Evolutionary conservation across 2,329 filamentous ascomycete genomes (phyloP).

Genomic region (Tolypocladium album): DNA sequence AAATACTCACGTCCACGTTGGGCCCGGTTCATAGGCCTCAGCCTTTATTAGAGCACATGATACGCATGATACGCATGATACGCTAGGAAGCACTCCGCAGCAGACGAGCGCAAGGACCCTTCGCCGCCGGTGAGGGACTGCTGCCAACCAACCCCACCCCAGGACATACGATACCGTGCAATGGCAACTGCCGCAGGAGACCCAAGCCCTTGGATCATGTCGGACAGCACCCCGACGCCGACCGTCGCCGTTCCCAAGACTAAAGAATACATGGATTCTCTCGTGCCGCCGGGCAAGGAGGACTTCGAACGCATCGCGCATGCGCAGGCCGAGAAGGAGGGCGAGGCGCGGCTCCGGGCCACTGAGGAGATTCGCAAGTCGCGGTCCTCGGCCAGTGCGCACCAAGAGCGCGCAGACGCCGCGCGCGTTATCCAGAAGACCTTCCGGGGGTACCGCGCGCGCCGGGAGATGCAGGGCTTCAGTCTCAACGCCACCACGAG

Average conservation of each 20-base stretch:
- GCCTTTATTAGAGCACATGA: not conserved
- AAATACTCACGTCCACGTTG: not conserved
- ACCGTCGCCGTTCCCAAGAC: constrained; percentile 10
- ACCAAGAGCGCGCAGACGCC: constrained; percentile 26
- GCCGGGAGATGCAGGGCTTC: constrained; percentile 60
- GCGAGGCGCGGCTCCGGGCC: constrained; percentile 29
- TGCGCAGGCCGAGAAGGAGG: constrained; percentile 36
- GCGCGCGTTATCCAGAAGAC: constrained; percentile 55
- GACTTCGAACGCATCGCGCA: constrained; percentile 37
- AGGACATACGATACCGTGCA: not conserved
- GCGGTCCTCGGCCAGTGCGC: not conserved
- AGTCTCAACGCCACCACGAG: constrained; percentile 58
- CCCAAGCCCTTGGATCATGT: not conserved
- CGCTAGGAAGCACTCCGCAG: not conserved
- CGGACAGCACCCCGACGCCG: constrained; percentile 5
- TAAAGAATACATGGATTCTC: constrained; percentile 38
- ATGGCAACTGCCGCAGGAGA: not conserved
- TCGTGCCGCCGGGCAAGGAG: constrained; percentile 33
- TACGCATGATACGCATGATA: too few species aligned
- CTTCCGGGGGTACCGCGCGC: constrained; percentile 66
- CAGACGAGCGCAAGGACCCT: not conserved
- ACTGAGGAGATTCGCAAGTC: constrained; percentile 25
- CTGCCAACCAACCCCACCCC: not conserved
- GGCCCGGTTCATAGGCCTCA: not conserved
- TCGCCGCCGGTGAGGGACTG: not conserved